Percentiles rank a stretch among this genome's conserved stretches.
Conservation (phyloP, 345 rosid genomes). For the Arabidopsis arenosa region DNA sequence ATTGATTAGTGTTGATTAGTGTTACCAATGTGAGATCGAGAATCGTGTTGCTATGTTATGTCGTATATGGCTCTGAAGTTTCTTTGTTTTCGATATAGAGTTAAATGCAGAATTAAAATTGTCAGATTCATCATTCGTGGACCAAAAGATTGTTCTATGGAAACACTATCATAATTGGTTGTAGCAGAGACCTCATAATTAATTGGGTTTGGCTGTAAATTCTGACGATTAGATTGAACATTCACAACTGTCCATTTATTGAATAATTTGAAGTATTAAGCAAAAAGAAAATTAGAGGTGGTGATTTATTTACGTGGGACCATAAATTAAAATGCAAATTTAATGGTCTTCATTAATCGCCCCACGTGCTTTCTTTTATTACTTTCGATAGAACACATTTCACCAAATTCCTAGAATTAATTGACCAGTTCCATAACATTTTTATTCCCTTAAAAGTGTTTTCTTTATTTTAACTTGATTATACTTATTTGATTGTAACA, state of each 20-base stretch:
- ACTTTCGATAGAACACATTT: constrained; percentile 1
- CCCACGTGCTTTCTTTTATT: constrained; percentile 39
- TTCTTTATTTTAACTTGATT: neutral
- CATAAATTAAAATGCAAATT: constrained; percentile 30
- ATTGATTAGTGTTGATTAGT: constrained; percentile 16
- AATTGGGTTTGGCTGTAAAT: constrained; percentile 32
- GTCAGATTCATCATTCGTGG: constrained; percentile 32
- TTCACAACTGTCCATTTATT: constrained; percentile 35
- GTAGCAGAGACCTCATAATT: constrained; percentile 32
- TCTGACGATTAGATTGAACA: constrained; percentile 26
- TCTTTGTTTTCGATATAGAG: neutral
- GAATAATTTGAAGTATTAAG: constrained; percentile 7
- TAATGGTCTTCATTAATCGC: constrained; percentile 34
- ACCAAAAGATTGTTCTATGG: constrained; percentile 9
- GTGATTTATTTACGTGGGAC: constrained; percentile 32
- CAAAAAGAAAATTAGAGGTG: constrained; percentile 17
- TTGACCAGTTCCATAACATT: constrained; percentile 1
- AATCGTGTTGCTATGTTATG: constrained; percentile 1
- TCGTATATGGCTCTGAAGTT: neutral
- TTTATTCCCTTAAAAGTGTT: neutral
- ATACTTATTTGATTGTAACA: neutral
- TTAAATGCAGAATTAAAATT: neutral
- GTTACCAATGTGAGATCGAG: constrained; percentile 7
- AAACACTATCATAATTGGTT: constrained; percentile 14
- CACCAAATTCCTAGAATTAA: neutral